Evolutionary conservation across 306 rosid species (phyloP).

Genomic region (Erythrophleum fordii): DNA sequence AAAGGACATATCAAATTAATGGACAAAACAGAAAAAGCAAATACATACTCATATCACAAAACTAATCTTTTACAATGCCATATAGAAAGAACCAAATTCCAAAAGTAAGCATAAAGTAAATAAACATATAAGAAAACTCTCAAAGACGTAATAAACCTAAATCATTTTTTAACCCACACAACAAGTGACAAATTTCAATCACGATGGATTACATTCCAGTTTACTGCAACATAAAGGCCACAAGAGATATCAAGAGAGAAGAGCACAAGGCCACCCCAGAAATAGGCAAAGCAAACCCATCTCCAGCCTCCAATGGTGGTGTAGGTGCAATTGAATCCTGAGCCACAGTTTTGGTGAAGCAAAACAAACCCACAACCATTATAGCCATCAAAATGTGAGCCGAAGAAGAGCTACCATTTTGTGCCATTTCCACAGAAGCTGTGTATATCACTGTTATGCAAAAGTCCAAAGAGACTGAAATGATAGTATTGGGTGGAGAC

Average conservation of each 20-base stretch:
- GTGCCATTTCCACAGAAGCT: conserved; percentile 51
- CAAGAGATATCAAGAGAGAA: conserved; percentile 54
- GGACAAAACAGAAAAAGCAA: not conserved
- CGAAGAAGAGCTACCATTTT: conserved; percentile 30
- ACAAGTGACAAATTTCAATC: conserved; percentile 35
- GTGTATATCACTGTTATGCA: conserved; percentile 1
- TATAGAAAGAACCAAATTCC: conserved; percentile 30
- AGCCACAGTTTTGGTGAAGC: conserved; percentile 44
- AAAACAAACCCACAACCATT: conserved; percentile 41
- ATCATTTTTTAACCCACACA: conserved; percentile 9
- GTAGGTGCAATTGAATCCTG: conserved; percentile 54
- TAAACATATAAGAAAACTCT: conserved; percentile 8
- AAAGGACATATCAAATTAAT: not conserved
- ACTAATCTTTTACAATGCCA: conserved; percentile 34
- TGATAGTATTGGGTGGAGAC: conserved; percentile 7
- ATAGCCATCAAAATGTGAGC: conserved; percentile 31
- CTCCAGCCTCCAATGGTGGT: conserved; percentile 57
- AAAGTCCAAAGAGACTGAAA: conserved; percentile 20
- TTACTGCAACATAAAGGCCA: conserved; percentile 45
- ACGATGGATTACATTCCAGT: not conserved
- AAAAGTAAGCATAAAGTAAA: conserved; percentile 32
- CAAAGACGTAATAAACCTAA: not conserved
- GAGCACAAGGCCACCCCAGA: conserved; percentile 41
- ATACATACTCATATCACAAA: conserved; percentile 38
- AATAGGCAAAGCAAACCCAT: conserved; percentile 48